Base-by-base conservation (phyloP, 305 asterid species). In the Coffea humblotiana region DNA sequence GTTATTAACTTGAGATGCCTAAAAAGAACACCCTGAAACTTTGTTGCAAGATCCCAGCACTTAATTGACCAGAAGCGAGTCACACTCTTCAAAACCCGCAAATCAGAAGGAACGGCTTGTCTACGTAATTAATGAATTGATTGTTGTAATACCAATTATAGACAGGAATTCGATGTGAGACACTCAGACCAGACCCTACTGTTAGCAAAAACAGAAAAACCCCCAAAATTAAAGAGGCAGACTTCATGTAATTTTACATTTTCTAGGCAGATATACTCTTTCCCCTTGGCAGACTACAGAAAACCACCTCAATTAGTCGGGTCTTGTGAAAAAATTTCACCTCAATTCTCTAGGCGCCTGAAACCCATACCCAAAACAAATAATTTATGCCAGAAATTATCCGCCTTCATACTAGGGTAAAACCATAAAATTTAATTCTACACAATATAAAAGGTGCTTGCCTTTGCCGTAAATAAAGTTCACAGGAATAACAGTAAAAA, bases 1-100 rank as follows among this genome's bases (percentile, higher is more conserved):
- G 69, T 21, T 70, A 56, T 61, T 61, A 60, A 72, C 51, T 72
- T 56, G 69, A 70, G 81, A 47, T 58, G 40, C 54, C 60, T 12
- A 0, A 40, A 16, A 71, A 40, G 35, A 63, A 43, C 54, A 27
- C 51, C 25, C 71, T 21, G 54, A 16, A 40, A 19, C 40, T 63
- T 23, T 32, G 43, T 52, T 51, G n/a, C 49, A 61, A 27, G 12
- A 60, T 13, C 64, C 25, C 13, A 6, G 45, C 32, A 32, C 23
- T 61, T 37, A 4, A 25, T 51, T 40, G 40, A 21, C 54, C n/a
- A 47, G 35, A 51, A 43, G n/a, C 7, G 58, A 35, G 64, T 16
- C 45, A 15, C 12, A 40, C 2, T 21, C 40, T 16, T 5, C 40
- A 37, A 12, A 70, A 29, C 3, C 40, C 75, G 25, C 8, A 63